Evolutionary conservation across 768 basidiomycete species (phyloP).

Genomic region (Agrocybe pediades): DNA sequence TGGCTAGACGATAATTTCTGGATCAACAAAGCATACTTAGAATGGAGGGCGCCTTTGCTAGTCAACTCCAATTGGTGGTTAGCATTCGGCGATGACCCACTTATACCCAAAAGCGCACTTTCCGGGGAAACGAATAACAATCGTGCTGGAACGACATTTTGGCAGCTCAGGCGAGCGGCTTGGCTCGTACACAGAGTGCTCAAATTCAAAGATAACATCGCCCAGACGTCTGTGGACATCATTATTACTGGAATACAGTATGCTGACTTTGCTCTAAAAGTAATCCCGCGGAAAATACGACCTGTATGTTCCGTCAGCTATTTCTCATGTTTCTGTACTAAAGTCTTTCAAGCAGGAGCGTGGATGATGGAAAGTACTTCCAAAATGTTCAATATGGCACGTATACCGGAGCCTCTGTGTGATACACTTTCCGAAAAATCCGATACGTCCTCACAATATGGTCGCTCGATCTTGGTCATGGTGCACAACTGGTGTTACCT

Average conservation of each 20-base stretch:
- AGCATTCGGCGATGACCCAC: constrained; percentile 73
- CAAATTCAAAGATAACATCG: constrained; percentile 62
- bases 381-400: constrained; percentile 75
- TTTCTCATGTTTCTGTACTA: not conserved
- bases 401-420: constrained; percentile 68
- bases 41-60: constrained; percentile 82
- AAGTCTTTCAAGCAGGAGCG: constrained; percentile 39
- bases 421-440: constrained; percentile 63
- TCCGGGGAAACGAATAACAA: constrained; percentile 38
- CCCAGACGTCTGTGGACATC: constrained; percentile 54
- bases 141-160: constrained; percentile 58
- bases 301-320: constrained; percentile 42
- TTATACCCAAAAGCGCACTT: constrained; percentile 49
- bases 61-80: constrained; percentile 98
- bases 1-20: constrained; percentile 97
- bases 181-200: constrained; percentile 77
- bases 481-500: constrained; percentile 80
- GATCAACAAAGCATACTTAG: constrained; percentile 85
- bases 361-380: constrained; percentile 64
- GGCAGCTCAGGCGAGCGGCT: constrained; percentile 86
- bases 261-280: not conserved
- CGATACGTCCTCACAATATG: constrained; percentile 41
- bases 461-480: constrained; percentile 68
- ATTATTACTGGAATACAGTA: not conserved
- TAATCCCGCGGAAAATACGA: constrained; percentile 60